Evolutionary conservation across 306 rosid genomes (phyloP), one percentile per base, ranked within the genome.

Genomic region (Citrullus colocynthis): DNA sequence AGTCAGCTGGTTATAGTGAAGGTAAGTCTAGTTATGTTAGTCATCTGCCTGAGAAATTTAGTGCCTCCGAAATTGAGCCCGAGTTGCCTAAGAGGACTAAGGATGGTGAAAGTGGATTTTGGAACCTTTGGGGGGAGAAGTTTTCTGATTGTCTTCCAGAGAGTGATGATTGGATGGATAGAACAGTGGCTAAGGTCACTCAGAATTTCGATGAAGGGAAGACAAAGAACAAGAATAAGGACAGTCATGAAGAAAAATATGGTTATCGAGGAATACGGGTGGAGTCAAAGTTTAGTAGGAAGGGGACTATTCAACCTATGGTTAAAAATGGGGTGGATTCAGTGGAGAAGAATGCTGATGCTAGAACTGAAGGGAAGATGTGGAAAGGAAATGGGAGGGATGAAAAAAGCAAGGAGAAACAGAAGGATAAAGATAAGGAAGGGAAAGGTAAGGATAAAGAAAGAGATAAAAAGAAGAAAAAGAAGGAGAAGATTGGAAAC

Each of bases 391-490:
- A 83, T 82, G 89, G 88, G 49, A 87, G 84, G 32, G 87, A 87
- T 70, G 91, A 87, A 76, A 91, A 85, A 84, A 78, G 84, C 30
- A 89, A 89, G 74, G 86, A 84, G 17, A 93, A 89, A 80, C 76
- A 84, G 72, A 89, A 86, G 81, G 89, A 88, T 52, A 93, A 79
- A 74, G 89, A 82, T 54, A 87, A 78, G 91, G 77, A 91, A 87
- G 87, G 90, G 87, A 81, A 91, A 91, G 90, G 16, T n/a, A 66
- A 42, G 37, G 56, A 42, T n/a, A 44, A 69, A 69, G 55, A 44
- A 42, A 69, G 20, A 88, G 93, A 88, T 70, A 91, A 85, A 86
- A 92, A 88, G 82, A 90, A 82, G 88, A 85, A 86, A 79, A 91
- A 80, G 82, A 84, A 87, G 57, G 84, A 81, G 62, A 88, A 83